phyloP scores from a whole-genome alignment of 306 rosid species.

The Inga leiocalycina region DNA sequence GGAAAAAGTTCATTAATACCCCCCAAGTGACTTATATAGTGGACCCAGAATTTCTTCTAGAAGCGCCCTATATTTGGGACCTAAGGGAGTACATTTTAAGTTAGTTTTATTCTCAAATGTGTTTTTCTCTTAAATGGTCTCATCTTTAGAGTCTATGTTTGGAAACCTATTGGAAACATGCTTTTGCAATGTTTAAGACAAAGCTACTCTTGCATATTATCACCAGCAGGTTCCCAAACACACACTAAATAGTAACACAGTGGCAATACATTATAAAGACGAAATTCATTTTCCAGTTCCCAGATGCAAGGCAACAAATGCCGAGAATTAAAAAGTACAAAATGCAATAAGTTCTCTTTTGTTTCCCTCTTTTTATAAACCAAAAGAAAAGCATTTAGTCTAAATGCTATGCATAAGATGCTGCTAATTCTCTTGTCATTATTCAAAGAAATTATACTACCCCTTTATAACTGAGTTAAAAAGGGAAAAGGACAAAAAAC shows the following conservation, averaged over 20 bases:
- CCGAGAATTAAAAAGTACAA: neutral
- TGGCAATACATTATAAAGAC: neutral
- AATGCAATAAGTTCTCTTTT: neutral
- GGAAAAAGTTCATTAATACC: too few relatives aligned
- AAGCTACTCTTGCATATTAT: too few relatives aligned
- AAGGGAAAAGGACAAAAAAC: too few relatives aligned
- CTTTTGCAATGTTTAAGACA: too few relatives aligned
- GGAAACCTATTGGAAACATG: too few relatives aligned
- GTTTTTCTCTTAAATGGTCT: neutral
- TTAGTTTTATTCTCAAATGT: neutral
- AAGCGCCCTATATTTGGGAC: too few relatives aligned
- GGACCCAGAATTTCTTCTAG: too few relatives aligned
- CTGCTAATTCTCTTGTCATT: neutral
- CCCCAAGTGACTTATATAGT: too few relatives aligned
- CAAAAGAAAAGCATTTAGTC: neutral
- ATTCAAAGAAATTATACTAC: too few relatives aligned
- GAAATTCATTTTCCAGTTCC: slow-evolving; percentile 1
- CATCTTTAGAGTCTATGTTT: too few relatives aligned
- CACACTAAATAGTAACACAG: neutral
- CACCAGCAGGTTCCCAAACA: too few relatives aligned
- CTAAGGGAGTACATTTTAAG: neutral
- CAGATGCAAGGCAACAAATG: neutral
- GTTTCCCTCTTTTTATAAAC: neutral
- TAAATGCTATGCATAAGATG: neutral
- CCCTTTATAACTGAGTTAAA: too few relatives aligned